A percentile compares a stretch with the other conserved stretches of the same genome.
These are phyloP conservation scores for Sporothrix luriei DNA, from an alignment of 2,329 filamentous ascomycete genomes.

Conservation along the genomic window DNA sequence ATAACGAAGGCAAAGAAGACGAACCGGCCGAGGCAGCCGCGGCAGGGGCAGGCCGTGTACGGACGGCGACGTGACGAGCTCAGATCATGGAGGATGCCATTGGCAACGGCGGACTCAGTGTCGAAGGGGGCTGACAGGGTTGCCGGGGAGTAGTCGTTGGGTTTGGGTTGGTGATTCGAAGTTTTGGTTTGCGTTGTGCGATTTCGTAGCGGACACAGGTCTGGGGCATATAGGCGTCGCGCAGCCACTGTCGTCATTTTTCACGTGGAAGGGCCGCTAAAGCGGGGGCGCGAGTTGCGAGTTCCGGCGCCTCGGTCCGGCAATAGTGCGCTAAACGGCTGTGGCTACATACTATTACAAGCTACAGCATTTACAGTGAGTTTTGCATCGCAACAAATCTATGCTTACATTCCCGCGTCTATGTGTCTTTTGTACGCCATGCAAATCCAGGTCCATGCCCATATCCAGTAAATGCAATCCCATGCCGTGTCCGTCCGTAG, in stretches of 20 bases:
- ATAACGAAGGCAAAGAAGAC: neutral
- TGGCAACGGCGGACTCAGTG: too few species aligned
- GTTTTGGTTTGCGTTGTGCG: neutral
- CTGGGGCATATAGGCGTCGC: neutral
- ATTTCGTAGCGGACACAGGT: neutral
- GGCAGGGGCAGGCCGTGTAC: neutral
- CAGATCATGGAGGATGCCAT: neutral
- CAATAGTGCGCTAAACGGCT: neutral
- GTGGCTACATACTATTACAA: neutral
- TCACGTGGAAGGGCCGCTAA: conserved; percentile 29
- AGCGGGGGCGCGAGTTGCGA: conserved; percentile 18
- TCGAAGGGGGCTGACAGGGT: too few species aligned
- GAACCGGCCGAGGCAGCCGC: neutral
- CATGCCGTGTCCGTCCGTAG: neutral
- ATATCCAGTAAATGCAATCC: neutral
- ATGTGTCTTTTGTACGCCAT: conserved; percentile 14
- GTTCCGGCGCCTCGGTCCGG: conserved; percentile 27
- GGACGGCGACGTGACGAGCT: neutral
- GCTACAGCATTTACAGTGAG: neutral
- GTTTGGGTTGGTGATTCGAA: neutral
- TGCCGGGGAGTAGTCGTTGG: too few species aligned
- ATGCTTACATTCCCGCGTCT: neutral
- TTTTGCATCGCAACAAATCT: too few species aligned
- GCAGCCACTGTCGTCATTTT: conserved; percentile 32
- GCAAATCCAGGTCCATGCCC: neutral